Evolutionary conservation across 2,329 filamentous ascomycete genomes (phyloP), one percentile per base, ranked within the genome.

Genomic region (Talaromyces sp.): DNA sequence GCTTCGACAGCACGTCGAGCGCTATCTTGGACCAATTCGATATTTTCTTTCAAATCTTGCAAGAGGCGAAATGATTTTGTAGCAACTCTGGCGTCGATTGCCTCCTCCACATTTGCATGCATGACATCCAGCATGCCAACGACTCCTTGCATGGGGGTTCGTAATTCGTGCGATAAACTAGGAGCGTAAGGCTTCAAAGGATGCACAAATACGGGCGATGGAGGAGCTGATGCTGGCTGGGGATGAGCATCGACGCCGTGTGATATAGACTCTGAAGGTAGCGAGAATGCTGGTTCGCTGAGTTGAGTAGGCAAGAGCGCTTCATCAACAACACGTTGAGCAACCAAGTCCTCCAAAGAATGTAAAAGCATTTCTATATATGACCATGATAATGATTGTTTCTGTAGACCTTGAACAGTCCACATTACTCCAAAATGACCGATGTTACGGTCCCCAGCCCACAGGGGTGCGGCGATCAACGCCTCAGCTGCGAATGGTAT

Each of bases 81-180:
- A 11, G 54, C 79, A 9, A 73, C 71, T 60, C 82, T 79, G 37
- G 76, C 78, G 61, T 83, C 80, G 7, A 85, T 80, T 17, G 84
- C 84, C 67, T 89, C 86, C 59, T 86, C 79, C 2, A 89, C 84
- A 2, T 85, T 88, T 2, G 86, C 84, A 71, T 89, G 85, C 85
- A 89, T 89, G 60, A 89, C 84, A 72, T 89, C 87, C 43, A 89
- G 74, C 86, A 89, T 89, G 6, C 87, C 87, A 13, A 89, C 85
- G 6, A 89, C 85, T 41, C 87, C 87, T 70, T 89, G 87, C 86
- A 89, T 89, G 1, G 87, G 87, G 3, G 87, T 89, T 61, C 87
- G 78, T 48, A 89, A 70, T 67, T 89, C 87, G 63, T 89, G 87
- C 0, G 87, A 89, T 33, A 89, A 72, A 66, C 84, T 88, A 61